Conservation (phyloP, 2,329 filamentous ascomycete genomes). For the Pseudogymnoascus sp. region DNA sequence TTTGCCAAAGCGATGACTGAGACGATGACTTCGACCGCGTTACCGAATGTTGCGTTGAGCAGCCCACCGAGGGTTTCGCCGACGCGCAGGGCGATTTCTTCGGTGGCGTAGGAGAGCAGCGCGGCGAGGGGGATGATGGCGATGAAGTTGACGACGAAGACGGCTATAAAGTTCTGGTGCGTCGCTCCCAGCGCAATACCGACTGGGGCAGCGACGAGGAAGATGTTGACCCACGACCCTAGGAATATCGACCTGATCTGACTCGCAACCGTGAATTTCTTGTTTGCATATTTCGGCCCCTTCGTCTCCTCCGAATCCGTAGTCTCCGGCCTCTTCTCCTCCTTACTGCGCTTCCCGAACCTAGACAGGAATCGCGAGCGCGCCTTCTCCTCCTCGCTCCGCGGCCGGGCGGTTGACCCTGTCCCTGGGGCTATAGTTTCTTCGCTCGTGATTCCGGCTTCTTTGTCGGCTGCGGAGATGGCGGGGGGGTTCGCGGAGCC, state of each 20-base stretch:
- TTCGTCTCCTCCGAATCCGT: constrained; percentile 20
- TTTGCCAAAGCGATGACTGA: constrained; percentile 74
- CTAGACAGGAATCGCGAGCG: constrained; percentile 17
- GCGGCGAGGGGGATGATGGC: constrained; percentile 86
- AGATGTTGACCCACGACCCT: constrained; percentile 77
- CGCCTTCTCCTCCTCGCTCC: constrained; percentile 16
- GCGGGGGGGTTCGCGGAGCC: not conserved
- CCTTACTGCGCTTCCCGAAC: constrained; percentile 16
- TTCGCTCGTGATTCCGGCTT: not conserved
- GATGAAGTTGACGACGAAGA: constrained; percentile 88
- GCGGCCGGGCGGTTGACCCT: not conserved
- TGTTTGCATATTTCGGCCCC: constrained; percentile 32
- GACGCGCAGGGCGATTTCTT: constrained; percentile 73
- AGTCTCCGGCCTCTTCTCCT: not conserved
- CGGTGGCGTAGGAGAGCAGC: constrained; percentile 79
- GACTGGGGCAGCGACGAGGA: constrained; percentile 68
- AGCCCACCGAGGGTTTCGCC: constrained; percentile 84
- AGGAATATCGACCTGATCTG: constrained; percentile 69
- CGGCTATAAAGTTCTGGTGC: constrained; percentile 45
- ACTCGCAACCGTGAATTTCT: constrained; percentile 47
- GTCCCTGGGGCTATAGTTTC: not conserved
- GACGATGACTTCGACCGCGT: constrained; percentile 84
- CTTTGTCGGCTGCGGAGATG: not conserved
- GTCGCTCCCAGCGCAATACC: constrained; percentile 63
- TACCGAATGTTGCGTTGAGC: constrained; percentile 83